These are phyloP conservation scores for Lathyrus aphaca DNA, from an alignment of 306 rosid genomes.

Conservation along the genomic window DNA sequence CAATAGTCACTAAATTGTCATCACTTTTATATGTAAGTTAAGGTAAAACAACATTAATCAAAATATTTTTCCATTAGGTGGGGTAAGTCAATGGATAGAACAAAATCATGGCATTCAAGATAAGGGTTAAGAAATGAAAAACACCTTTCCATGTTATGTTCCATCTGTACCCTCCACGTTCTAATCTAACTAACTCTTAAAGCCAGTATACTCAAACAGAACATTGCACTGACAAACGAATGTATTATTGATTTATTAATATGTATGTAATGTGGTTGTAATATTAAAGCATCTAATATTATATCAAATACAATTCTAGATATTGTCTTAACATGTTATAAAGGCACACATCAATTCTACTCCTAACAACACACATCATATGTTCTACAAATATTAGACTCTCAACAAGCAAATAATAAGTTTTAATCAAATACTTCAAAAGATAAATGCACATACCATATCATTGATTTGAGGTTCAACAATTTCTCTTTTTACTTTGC, in stretches of 20 bases:
- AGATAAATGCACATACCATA: constrained; percentile 46
- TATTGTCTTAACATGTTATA: constrained; percentile 18
- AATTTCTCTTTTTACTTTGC: constrained; percentile 84
- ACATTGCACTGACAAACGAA: neutral
- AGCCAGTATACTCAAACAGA: neutral
- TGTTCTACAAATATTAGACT: constrained; percentile 1
- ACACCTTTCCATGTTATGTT: constrained; percentile 99
- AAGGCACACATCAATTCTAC: neutral
- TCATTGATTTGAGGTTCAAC: constrained; percentile 67
- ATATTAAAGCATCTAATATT: neutral
- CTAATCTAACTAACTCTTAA: too few relatives aligned
- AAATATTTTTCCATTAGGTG: constrained; percentile 17
- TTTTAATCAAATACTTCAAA: neutral
- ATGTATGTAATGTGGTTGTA: constrained; percentile 7
- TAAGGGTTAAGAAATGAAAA: constrained; percentile 17
- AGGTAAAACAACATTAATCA: constrained; percentile 6
- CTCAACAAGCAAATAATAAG: neutral
- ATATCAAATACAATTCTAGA: constrained; percentile 12
- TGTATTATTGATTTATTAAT: neutral
- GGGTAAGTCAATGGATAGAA: constrained; percentile 1
- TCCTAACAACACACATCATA: constrained; percentile 29
- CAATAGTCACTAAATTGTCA: constrained; percentile 21
- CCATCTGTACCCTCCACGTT: constrained; percentile 99
- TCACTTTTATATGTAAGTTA: constrained; percentile 15
- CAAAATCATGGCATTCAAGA: constrained; percentile 3